Base-by-base conservation (phyloP, 2,329 filamentous ascomycete genomes). In the Claviceps digitariae region DNA sequence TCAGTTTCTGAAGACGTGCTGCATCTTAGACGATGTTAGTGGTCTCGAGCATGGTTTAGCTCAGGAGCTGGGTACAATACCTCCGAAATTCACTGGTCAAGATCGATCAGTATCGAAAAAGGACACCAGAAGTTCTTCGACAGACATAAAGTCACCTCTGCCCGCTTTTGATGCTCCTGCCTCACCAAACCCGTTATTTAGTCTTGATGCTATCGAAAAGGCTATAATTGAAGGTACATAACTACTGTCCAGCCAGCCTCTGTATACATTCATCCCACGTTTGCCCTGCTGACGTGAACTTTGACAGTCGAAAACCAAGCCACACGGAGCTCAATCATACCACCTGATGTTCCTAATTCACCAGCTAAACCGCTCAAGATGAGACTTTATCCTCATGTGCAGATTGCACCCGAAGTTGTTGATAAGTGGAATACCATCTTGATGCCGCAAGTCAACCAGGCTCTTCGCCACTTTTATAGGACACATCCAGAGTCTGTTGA, bases 401-500 rank as follows among this genome's bases (percentile, higher is more conserved):
- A 75, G 0, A 69, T 84, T 1, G 70, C 81, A 0, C 74, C 79
- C 3, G 79, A 82, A 12, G 73, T 82, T 2, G 71, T 89, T 2
- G 81, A 87, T 38, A 78, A 82, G 57, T 91, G 86, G 86, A 84
- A 90, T 60, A 74, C 73, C 1, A 76, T 76, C 2, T 69, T 89
- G 54, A 86, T 88, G 72, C 83, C 84, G 1, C 82, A 87, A 56
- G 79, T 91, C 56, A 86, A 88, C 63, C 74, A 80, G 20, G 79
- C 87, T 1, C 74, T 90, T 17, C 79, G 82, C 23, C 77, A 80
- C 50, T 87, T 87, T 55, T 83, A 90, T 61, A 79, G 79, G 57
- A 86, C 86, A 59, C 78, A 87, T 50, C 78, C 82, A 0, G 87
- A 91, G 64, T 87, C 86, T 0, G 81, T 88, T 36, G 86, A 87